Conservation (phyloP, 768 basidiomycete species). For the Lentinus brumalis region DNA sequence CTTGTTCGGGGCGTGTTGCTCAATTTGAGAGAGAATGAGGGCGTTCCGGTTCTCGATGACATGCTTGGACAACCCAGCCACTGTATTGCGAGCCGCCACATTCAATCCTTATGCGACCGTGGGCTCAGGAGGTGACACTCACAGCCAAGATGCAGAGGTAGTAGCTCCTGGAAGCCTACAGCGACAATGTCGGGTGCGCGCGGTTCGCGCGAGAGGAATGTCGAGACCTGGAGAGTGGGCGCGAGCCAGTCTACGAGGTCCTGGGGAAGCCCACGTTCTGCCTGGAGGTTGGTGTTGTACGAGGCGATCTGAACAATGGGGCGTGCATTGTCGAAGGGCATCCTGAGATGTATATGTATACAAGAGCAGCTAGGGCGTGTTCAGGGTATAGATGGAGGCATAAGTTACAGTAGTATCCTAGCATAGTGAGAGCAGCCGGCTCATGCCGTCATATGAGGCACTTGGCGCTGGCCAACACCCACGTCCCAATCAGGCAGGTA, state of each 20-base stretch:
- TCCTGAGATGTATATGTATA: too few species aligned
- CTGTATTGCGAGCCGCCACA: conserved; percentile 38
- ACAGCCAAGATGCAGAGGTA: conserved; percentile 88
- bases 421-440: too few species aligned
- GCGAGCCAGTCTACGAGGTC: conserved; percentile 92
- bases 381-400: not conserved
- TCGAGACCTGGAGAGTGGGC: conserved; percentile 77
- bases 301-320: conserved; percentile 80
- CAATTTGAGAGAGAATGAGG: conserved; percentile 76
- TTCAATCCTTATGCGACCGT: not conserved
- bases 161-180: conserved; percentile 91
- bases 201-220: conserved; percentile 62
- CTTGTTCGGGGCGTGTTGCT: conserved; percentile 67
- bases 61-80: conserved; percentile 72
- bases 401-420: not conserved
- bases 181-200: conserved; percentile 85
- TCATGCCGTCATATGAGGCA: too few species aligned
- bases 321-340: not conserved
- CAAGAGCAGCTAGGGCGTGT: too few species aligned
- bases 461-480: too few species aligned
- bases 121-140: conserved; percentile 35
- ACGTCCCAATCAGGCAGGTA: too few species aligned
- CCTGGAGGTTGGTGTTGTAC: conserved; percentile 92
- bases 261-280: conserved; percentile 69
- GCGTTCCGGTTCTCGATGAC: conserved; percentile 69